These are phyloP conservation scores for Penicillium griseofulvum DNA, from an alignment of 2,329 filamentous ascomycete species.

Conservation along the genomic window DNA sequence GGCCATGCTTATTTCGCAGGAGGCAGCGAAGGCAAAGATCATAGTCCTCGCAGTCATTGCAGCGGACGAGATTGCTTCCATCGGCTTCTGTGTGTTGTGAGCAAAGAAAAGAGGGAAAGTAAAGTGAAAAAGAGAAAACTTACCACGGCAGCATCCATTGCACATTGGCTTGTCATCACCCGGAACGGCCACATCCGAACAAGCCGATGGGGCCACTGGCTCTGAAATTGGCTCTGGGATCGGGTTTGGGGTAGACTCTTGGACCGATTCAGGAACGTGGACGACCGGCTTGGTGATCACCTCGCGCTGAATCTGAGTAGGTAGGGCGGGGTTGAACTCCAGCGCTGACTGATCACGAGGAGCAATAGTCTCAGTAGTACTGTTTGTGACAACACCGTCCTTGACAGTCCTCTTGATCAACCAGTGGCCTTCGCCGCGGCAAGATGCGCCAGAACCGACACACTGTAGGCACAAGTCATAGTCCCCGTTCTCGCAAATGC, in stretches of 20 bases:
- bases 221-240: constrained; percentile 24
- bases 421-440: constrained; percentile 80
- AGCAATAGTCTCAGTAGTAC: constrained; percentile 76
- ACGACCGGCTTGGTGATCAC: constrained; percentile 15
- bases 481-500: constrained; percentile 86
- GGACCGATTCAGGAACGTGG: constrained; percentile 13
- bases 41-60: constrained; percentile 79
- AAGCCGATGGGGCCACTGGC: constrained; percentile 13
- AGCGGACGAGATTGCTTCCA: constrained; percentile 81
- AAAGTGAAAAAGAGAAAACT: constrained; percentile 15
- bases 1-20: constrained; percentile 72
- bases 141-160: constrained; percentile 66
- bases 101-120: constrained; percentile 16
- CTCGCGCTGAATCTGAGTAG: constrained; percentile 9
- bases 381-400: constrained; percentile 76
- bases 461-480: constrained; percentile 88
- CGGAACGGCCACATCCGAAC: constrained; percentile 17
- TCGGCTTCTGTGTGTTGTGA: constrained; percentile 56
- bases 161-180: constrained; percentile 46
- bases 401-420: constrained; percentile 85
- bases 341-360: constrained; percentile 56
- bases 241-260: constrained; percentile 23
- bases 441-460: constrained; percentile 71
- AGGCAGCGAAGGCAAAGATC: constrained; percentile 89
- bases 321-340: constrained; percentile 1